These are phyloP conservation scores for Backusella psychrophila DNA, from an alignment of 192 early-diverging fungal species.

Conservation along the genomic window DNA sequence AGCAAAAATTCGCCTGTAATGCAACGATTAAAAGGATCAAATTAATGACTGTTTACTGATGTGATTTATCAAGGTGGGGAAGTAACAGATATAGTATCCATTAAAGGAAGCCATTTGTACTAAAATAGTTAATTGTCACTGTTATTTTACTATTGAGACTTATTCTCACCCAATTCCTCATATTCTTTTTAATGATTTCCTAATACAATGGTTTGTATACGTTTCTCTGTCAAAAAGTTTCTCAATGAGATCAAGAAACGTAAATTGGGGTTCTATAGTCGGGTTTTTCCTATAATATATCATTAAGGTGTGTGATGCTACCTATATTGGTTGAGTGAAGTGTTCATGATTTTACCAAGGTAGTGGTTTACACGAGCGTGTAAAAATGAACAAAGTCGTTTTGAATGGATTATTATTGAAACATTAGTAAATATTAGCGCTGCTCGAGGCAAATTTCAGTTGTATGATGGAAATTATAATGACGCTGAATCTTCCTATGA, in stretches of 20 bases:
- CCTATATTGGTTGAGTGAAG: neutral
- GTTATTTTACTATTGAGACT: neutral
- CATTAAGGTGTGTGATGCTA: neutral
- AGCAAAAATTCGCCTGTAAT: neutral
- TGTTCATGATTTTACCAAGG: neutral
- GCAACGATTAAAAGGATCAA: neutral
- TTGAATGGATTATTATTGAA: neutral
- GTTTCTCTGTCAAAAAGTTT: slow-evolving; percentile 2
- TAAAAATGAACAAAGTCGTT: neutral
- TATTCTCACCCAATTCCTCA: neutral
- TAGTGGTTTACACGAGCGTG: neutral
- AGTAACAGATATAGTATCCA: neutral
- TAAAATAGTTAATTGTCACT: neutral
- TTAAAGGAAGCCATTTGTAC: neutral
- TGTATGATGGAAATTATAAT: neutral
- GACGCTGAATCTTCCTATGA: neutral
- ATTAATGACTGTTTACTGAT: neutral
- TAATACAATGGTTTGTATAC: neutral
- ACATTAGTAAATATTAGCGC: neutral
- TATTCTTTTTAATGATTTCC: neutral
- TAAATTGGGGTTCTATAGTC: neutral
- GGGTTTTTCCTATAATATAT: neutral
- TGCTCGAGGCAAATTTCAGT: neutral
- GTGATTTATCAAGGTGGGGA: neutral
- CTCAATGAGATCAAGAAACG: neutral